Evolutionary conservation across 1,284 basidiomycete genomes (phyloP).

Genomic region (Rhodotorula sp.): DNA sequence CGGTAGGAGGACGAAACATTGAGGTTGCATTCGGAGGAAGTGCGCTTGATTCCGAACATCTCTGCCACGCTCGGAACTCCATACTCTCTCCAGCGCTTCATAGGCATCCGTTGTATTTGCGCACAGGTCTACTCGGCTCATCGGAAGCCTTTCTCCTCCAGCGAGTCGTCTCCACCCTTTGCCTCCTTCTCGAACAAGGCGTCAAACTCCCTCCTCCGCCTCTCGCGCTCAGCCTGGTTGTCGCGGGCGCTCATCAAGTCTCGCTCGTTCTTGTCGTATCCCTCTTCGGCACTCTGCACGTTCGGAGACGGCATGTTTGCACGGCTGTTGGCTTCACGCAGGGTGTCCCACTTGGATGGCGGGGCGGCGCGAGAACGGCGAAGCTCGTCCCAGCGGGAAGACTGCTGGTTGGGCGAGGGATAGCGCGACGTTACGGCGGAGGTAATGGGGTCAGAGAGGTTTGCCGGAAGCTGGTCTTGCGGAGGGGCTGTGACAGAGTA

Average conservation of each 20-base stretch:
- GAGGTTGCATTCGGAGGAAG: not conserved
- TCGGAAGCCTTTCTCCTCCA: conserved; percentile 10
- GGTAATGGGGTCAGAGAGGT: conserved; percentile 14
- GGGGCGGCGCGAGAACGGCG: conserved; percentile 26
- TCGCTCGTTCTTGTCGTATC: not conserved
- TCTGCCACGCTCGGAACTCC: no score
- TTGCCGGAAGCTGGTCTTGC: conserved; percentile 23
- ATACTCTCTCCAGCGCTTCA: no score
- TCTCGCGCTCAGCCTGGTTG: conserved; percentile 17
- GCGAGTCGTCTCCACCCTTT: conserved; percentile 24
- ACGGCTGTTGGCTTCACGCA: conserved; percentile 16
- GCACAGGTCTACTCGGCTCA: not conserved
- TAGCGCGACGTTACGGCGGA: not conserved
- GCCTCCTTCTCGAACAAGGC: conserved; percentile 25
- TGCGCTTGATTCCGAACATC: no score
- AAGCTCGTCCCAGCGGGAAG: conserved; percentile 30
- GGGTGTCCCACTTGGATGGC: conserved; percentile 23
- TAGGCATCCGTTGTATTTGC: no score
- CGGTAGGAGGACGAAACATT: not conserved
- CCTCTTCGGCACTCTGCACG: no score
- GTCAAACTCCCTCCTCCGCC: conserved; percentile 27
- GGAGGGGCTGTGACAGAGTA: conserved; percentile 17
- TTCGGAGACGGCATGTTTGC: not conserved
- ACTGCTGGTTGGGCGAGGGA: not conserved
- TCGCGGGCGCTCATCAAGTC: conserved; percentile 1